phyloP scores from a whole-genome alignment of 2,329 filamentous ascomycete species.

The Cladobotryum protrusum region DNA sequence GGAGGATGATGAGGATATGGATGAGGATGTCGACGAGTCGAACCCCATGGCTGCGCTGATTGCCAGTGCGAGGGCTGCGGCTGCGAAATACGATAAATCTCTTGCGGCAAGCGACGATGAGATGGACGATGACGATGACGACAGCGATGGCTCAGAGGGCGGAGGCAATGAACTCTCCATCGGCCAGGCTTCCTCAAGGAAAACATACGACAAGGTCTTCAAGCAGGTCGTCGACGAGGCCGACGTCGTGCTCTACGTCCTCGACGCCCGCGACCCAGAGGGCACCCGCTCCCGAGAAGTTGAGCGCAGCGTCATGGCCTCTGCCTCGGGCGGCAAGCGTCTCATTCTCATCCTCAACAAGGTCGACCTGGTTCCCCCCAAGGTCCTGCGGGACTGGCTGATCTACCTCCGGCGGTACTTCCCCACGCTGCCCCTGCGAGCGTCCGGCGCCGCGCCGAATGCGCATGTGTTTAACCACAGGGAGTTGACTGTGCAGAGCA shows the following conservation, averaged over 20 bases:
- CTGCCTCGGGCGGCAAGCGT: slow-evolving; percentile 74
- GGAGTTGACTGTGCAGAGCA: slow-evolving; percentile 78
- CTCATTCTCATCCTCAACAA: slow-evolving; percentile 93
- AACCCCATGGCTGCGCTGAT: slow-evolving; percentile 92
- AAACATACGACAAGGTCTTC: slow-evolving; percentile 92
- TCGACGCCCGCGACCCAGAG: slow-evolving; percentile 87
- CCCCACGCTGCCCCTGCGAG: slow-evolving; percentile 83
- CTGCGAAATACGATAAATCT: slow-evolving; percentile 65
- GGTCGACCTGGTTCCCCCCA: slow-evolving; percentile 81
- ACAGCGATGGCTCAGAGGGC: slow-evolving; percentile 44
- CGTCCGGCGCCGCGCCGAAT: slow-evolving; percentile 74
- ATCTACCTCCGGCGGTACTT: slow-evolving; percentile 80
- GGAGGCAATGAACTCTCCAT: slow-evolving; percentile 47
- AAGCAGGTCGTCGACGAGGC: slow-evolving; percentile 85
- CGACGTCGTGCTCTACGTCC: slow-evolving; percentile 86
- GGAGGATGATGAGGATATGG: slow-evolving; percentile 46
- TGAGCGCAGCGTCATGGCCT: slow-evolving; percentile 86
- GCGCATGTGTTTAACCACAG: slow-evolving; percentile 90
- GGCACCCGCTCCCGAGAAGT: slow-evolving; percentile 86
- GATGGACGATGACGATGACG: slow-evolving; percentile 37
- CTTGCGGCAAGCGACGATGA: slow-evolving; percentile 51
- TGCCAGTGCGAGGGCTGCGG: slow-evolving; percentile 74
- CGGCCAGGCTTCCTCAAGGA: slow-evolving; percentile 61
- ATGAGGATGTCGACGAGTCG: slow-evolving; percentile 57
- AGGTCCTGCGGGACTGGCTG: slow-evolving; percentile 80